Conservation (phyloP, 2,329 filamentous ascomycete species). For the Colletotrichum falcatum region DNA sequence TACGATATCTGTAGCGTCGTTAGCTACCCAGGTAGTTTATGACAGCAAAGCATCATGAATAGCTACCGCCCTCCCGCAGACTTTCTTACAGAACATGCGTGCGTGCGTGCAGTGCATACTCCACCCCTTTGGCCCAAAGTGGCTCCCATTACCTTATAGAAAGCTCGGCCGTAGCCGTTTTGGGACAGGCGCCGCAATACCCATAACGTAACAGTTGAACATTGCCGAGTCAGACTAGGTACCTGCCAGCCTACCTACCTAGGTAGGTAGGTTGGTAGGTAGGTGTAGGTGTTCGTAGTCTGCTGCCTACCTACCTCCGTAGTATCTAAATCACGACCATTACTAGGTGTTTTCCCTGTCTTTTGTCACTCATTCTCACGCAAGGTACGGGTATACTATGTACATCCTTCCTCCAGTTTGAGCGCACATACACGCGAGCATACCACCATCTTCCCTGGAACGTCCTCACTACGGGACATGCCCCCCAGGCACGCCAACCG, state of each 20-base stretch:
- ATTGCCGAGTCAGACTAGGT: conserved; percentile 48
- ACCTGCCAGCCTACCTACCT: no score
- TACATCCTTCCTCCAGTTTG: conserved; percentile 1
- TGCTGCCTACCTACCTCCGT: no score
- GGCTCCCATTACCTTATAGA: conserved; percentile 62
- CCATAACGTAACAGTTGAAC: conserved; percentile 62
- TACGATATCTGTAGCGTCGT: no score
- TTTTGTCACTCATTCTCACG: conserved; percentile 8
- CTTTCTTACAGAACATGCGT: not conserved
- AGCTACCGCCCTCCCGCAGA: conserved; percentile 3
- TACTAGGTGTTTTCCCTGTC: no score
- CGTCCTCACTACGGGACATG: not conserved
- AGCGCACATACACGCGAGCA: conserved; percentile 7
- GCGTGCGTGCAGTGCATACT: no score
- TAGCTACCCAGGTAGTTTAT: no score
- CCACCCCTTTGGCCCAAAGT: conserved; percentile 25
- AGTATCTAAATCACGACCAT: no score
- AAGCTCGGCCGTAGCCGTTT: conserved; percentile 48
- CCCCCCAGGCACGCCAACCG: not conserved
- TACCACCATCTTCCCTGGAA: not conserved
- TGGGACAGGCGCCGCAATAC: conserved; percentile 51
- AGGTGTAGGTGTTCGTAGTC: no score
- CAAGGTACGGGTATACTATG: no score
- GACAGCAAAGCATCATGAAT: no score
- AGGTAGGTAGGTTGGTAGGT: no score